Percentiles rank a stretch among this genome's conserved stretches.
Conservation (phyloP, 2,329 filamentous ascomycete species). For the Trichoderma atroviride region DNA sequence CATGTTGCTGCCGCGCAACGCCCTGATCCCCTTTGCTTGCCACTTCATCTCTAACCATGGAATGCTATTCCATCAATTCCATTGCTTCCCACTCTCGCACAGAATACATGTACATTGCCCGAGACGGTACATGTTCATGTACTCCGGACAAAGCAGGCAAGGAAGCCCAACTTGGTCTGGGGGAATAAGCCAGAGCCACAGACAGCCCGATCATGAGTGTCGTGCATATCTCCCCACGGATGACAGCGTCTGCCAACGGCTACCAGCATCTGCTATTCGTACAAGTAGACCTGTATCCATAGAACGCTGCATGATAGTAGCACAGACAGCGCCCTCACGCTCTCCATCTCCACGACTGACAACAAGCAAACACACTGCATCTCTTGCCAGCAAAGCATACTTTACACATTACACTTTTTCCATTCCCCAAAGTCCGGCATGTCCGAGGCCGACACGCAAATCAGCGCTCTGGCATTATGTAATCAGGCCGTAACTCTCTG, state of each 20-base stretch:
- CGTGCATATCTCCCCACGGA: conserved; percentile 5
- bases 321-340: background rate
- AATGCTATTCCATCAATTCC: no score
- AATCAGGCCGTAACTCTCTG: background rate
- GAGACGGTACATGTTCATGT: background rate
- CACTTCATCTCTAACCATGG: background rate
- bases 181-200: background rate
- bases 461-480: conserved; percentile 10
- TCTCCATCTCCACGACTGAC: background rate
- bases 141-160: background rate
- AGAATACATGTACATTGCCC: background rate
- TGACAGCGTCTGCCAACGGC: conserved; percentile 4
- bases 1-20: background rate
- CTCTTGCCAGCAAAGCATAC: conserved; percentile 25
- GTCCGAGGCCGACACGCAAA: conserved; percentile 17
- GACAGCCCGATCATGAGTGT: conserved; percentile 1
- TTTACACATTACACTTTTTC: conserved; percentile 1
- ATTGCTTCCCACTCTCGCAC: background rate
- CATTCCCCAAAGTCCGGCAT: conserved; percentile 3
- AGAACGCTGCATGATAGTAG: background rate
- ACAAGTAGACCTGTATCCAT: no score
- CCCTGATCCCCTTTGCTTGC: background rate
- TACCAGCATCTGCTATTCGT: conserved; percentile 1
- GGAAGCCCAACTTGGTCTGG: background rate
- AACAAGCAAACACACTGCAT: background rate